A percentile compares a stretch with the other conserved stretches of the same genome.
Conservation (phyloP, 228 moss, liverwort and hornwort genomes). For the Sphagnum magellanicum region DNA sequence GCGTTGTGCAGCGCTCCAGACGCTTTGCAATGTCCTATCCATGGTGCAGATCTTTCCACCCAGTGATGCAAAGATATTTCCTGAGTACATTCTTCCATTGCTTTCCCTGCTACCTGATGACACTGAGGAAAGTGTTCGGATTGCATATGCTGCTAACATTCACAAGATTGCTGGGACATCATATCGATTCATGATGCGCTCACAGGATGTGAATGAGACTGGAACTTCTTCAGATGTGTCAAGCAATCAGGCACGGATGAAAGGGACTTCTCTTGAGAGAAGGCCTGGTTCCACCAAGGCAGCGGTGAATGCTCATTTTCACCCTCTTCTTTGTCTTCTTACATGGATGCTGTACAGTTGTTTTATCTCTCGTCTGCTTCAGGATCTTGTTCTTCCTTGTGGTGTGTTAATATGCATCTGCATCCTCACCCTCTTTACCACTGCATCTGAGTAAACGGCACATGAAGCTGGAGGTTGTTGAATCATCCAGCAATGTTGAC, state of each 20-base stretch:
- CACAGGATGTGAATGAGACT: slow-evolving; percentile 71
- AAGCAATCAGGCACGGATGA: slow-evolving; percentile 26
- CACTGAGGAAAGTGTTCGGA: slow-evolving; percentile 94
- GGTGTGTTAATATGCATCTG: no score
- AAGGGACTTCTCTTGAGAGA: slow-evolving; percentile 44
- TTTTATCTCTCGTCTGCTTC: no score
- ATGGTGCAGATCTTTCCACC: slow-evolving; percentile 79
- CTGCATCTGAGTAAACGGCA: no score
- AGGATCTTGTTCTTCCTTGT: no score
- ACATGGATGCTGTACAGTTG: no score
- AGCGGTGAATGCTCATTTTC: neutral
- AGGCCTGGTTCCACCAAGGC: slow-evolving; percentile 17
- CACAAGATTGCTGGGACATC: slow-evolving; percentile 90
- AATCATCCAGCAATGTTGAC: no score
- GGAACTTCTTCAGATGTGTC: slow-evolving; percentile 62
- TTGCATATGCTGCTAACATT: slow-evolving; percentile 84
- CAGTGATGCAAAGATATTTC: slow-evolving; percentile 97
- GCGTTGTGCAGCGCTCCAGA: slow-evolving; percentile 94
- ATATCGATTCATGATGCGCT: slow-evolving; percentile 71
- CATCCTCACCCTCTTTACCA: no score
- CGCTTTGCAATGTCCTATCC: slow-evolving; percentile 82
- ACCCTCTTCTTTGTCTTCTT: neutral
- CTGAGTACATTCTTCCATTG: slow-evolving; percentile 89
- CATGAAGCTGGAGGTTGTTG: no score
- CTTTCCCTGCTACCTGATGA: slow-evolving; percentile 97